Evolutionary conservation across 768 basidiomycete genomes (phyloP), one percentile per base, ranked within the genome.

Genomic region (Sarcodon sp.): DNA sequence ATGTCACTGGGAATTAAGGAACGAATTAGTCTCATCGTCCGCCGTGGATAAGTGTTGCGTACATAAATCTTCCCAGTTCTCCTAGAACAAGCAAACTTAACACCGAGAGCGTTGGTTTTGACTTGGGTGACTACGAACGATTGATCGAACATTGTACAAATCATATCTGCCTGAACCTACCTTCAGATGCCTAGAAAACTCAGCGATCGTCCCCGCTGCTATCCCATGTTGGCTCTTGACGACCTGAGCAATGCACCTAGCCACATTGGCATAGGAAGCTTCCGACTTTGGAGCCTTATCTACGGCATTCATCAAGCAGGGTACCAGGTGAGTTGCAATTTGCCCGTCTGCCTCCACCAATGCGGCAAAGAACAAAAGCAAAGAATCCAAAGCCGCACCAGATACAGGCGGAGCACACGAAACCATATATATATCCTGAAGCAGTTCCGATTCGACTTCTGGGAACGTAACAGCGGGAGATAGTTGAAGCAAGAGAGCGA

Each of bases 31-130:
- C 21, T n/a, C 21, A 4, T 12, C 15, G 46, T 44, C 8, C 33
- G 33, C 3, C 39, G 46, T 36, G 35, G 46, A 46, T 33, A 35
- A 67, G 21, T 27, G 21, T 27, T 27, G 21, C 79, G 51, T 50
- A 96, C 93, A 88, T 81, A 57, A 81, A 83, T 33, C 93, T 82
- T 33, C 94, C 96, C 36, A 98, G 73, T 63, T 98, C 96, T 43
- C 96, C 96, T 45, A 98, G 71, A 36, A 90, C 83, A 11, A 96
- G 69, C 47, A 98, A 70, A 54, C 89, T 87, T 18, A 99, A 74
- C 33, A 90, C 81, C 6, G 89, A 72, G 36, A 81, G 69, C 1
- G 77, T 70, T 13, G 84, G 64, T 53, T 77, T 78, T 6, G 81
- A 75, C 60, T 83, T 84, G 7, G 80, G 76, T 15, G 36, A 50